Conservation (phyloP, 2,329 filamentous ascomycete genomes). For the Parafenestella ontariensis region DNA sequence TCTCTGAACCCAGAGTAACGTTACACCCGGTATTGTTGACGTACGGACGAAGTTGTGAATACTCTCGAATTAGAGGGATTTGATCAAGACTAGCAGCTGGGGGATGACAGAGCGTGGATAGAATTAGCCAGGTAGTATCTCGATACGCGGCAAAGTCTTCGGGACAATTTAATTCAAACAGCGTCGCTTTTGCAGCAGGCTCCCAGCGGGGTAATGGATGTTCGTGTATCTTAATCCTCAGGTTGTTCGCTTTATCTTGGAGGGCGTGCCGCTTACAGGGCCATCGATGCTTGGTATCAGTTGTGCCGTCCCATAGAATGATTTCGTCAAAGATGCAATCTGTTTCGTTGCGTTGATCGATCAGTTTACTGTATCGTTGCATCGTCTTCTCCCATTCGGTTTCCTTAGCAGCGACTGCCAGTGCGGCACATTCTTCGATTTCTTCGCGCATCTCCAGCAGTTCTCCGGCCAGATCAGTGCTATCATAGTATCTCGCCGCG, state of each 20-base stretch:
- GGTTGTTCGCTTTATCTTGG: slow-evolving; percentile 41
- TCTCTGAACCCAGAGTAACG: slow-evolving; percentile 54
- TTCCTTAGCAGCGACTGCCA: slow-evolving; percentile 45
- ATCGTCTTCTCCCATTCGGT: slow-evolving; percentile 48
- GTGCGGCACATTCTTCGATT: slow-evolving; percentile 47
- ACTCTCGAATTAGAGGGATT: slow-evolving; percentile 38
- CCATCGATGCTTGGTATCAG: slow-evolving; percentile 14
- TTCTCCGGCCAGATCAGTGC: slow-evolving; percentile 22
- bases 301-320: slow-evolving; percentile 17
- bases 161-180: slow-evolving; percentile 63
- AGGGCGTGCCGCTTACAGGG: slow-evolving; percentile 57
- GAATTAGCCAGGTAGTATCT: slow-evolving; percentile 59
- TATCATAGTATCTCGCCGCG: slow-evolving; percentile 55
- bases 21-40: slow-evolving; percentile 5
- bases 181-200: slow-evolving; percentile 50
- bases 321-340: slow-evolving; percentile 43
- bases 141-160: slow-evolving; percentile 58
- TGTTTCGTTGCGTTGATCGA: slow-evolving; percentile 34
- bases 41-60: slow-evolving; percentile 42
- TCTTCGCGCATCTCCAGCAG: slow-evolving; percentile 40
- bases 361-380: slow-evolving; percentile 6
- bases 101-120: slow-evolving; percentile 46
- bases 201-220: slow-evolving; percentile 55
- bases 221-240: slow-evolving; percentile 59
- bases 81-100: slow-evolving; percentile 2